Conservation (phyloP, 495 filamentous ascomycete genomes). For the Copromyces sp. region DNA sequence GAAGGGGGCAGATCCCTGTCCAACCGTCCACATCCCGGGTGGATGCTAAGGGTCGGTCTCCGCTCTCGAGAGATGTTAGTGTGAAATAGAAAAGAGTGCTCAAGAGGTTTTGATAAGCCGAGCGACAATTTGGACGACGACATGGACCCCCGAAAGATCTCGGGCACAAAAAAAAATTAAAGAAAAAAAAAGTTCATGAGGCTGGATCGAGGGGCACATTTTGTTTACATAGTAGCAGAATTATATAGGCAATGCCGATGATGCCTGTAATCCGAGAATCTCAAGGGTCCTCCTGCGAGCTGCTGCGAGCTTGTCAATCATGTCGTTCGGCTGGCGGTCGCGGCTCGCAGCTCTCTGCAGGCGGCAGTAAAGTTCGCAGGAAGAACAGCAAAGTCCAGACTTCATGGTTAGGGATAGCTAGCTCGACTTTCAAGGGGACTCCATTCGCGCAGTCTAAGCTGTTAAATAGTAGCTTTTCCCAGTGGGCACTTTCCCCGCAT, state of each 20-base stretch:
- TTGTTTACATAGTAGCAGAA: neutral
- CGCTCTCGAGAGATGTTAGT: neutral
- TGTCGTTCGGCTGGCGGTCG: no score
- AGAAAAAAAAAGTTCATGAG: neutral
- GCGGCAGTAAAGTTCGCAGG: neutral
- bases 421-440: neutral
- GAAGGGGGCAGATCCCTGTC: neutral
- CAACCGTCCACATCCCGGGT: neutral
- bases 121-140: neutral
- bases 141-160: no score
- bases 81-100: neutral
- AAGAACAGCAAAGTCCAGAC: no score
- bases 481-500: neutral
- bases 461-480: neutral
- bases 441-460: neutral
- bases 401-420: neutral
- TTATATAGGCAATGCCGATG: neutral
- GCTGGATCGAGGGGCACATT: neutral
- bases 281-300: neutral
- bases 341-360: neutral
- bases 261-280: neutral
- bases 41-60: neutral
- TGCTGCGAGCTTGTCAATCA: no score
- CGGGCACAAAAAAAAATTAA: neutral
- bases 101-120: neutral